Percentiles rank a stretch among this genome's conserved stretches.
Conservation (phyloP, 257 asterid genomes). For the Plantago ovata region DNA sequence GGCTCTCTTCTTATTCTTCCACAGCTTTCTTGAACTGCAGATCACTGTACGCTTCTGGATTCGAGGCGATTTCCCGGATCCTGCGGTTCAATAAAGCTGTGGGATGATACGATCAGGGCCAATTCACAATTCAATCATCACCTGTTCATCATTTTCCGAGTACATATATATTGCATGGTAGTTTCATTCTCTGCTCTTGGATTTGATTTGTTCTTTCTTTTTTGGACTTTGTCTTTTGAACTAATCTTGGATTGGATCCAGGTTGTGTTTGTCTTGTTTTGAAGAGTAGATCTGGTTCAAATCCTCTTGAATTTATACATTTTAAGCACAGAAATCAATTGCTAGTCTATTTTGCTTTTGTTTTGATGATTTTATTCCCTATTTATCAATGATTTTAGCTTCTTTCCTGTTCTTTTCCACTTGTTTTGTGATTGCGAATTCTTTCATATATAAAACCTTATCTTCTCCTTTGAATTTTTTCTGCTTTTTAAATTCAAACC, state of each 20-base stretch:
- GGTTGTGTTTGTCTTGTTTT: too few species aligned
- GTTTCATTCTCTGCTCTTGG: not conserved
- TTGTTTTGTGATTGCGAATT: too few species aligned
- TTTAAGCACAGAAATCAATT: not conserved
- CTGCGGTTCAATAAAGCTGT: constrained; percentile 65
- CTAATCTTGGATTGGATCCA: too few species aligned
- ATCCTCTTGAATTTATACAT: not conserved
- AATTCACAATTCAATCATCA: not conserved
- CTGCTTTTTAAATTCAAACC: too few species aligned
- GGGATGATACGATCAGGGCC: constrained; percentile 42
- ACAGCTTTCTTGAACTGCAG: constrained; percentile 98
- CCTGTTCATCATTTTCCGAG: not conserved
- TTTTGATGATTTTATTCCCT: not conserved
- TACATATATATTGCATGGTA: not conserved
- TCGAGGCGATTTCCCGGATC: not conserved
- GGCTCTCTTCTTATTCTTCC: constrained; percentile 75
- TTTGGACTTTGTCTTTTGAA: too few species aligned
- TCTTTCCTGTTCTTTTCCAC: too few species aligned
- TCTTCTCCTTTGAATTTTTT: too few species aligned
- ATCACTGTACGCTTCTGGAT: not conserved
- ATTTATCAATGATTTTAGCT: not conserved
- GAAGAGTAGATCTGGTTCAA: not conserved
- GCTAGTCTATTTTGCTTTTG: not conserved
- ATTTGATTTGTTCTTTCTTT: too few species aligned
- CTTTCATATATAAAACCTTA: too few species aligned